Evolutionary conservation across 2,329 filamentous ascomycete genomes (phyloP).

Genomic region (Trichoderma gracile): DNA sequence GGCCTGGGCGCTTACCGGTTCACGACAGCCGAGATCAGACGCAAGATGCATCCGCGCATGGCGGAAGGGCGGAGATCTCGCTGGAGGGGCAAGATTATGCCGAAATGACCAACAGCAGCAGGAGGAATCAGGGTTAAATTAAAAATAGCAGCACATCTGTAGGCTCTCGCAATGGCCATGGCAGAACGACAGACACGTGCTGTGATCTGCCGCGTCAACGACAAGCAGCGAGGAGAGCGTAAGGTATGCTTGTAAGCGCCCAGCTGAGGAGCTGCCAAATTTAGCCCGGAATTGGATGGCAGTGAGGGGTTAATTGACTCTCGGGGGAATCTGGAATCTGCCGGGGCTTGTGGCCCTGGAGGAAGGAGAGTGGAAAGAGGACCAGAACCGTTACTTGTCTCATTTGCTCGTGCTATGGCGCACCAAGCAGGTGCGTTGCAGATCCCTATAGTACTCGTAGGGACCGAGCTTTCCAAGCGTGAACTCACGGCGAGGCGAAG

Average conservation of each 20-base stretch:
- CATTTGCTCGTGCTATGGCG: too few relatives aligned
- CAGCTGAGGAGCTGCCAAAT: constrained; percentile 26
- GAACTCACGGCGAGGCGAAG: too few relatives aligned
- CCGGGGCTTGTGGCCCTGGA: neutral
- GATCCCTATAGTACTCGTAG: too few relatives aligned
- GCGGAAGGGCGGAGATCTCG: neutral
- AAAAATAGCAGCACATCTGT: constrained; percentile 39
- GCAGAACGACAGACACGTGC: constrained; percentile 29
- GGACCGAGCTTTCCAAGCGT: too few relatives aligned
- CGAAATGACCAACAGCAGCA: constrained; percentile 1
- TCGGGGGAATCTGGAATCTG: neutral
- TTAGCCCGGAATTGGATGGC: constrained; percentile 27
- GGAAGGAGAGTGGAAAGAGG: too few relatives aligned
- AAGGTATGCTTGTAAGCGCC: constrained; percentile 27
- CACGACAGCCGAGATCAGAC: constrained; percentile 20
- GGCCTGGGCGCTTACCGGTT: constrained; percentile 21
- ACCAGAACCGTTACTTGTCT: too few relatives aligned
- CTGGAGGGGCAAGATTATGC: constrained; percentile 23
- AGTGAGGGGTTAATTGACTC: constrained; percentile 27
- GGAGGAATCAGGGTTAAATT: constrained; percentile 35
- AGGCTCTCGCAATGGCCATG: constrained; percentile 24
- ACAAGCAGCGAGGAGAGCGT: constrained; percentile 2
- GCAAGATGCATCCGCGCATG: constrained; percentile 14
- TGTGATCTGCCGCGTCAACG: constrained; percentile 24
- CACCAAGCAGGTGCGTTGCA: too few relatives aligned